Evolutionary conservation across 495 filamentous ascomycete genomes (phyloP).

Genomic region (Lasiosphaeria miniovina): DNA sequence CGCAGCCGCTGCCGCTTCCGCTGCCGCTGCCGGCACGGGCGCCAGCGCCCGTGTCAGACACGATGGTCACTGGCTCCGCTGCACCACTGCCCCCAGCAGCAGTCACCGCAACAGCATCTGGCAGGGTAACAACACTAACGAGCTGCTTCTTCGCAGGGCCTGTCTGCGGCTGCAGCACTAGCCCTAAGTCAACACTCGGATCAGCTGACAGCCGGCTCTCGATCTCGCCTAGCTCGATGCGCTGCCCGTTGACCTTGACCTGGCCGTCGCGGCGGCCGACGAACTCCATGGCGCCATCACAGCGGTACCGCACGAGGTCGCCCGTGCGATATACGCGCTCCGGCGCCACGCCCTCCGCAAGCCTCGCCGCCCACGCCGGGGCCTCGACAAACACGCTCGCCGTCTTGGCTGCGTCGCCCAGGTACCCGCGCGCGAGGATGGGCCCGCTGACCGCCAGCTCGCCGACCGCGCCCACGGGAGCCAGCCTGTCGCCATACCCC

Average conservation of each 20-base stretch:
- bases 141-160: constrained; percentile 22
- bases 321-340: constrained; percentile 47
- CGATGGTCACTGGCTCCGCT: too few relatives aligned
- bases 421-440: constrained; percentile 54
- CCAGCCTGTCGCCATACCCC: constrained; percentile 29
- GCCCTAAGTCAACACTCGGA: constrained; percentile 13
- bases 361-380: constrained; percentile 3
- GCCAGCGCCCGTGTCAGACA: too few relatives aligned
- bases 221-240: constrained; percentile 48
- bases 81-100: constrained; percentile 20
- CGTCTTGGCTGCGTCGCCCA: constrained; percentile 65
- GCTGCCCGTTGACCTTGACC: constrained; percentile 40
- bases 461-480: constrained; percentile 64
- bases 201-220: constrained; percentile 44
- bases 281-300: constrained; percentile 30
- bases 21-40: background rate
- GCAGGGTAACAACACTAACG: constrained; percentile 19
- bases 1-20: constrained; percentile 2
- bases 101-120: constrained; percentile 16
- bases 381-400: constrained; percentile 39
- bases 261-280: constrained; percentile 37
- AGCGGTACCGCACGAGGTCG: constrained; percentile 52
- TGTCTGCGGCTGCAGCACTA: constrained; percentile 20
- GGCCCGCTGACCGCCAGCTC: constrained; percentile 76
- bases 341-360: too few relatives aligned